Conservation (phyloP, 106 monocot species). For the Hemerocallis citrina region DNA sequence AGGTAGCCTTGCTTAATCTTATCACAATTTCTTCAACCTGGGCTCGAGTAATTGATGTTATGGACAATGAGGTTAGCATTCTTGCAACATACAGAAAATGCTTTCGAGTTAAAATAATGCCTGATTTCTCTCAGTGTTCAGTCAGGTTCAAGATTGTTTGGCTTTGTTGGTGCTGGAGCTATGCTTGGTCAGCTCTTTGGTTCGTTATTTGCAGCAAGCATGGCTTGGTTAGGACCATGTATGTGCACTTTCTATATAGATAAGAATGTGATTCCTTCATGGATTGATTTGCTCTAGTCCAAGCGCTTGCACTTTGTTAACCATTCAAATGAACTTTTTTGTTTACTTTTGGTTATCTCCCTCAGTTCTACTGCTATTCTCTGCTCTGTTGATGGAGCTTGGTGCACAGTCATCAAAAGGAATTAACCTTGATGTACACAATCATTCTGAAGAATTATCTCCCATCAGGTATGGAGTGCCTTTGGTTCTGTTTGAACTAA, state of each 20-base stretch:
- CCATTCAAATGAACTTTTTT: not conserved
- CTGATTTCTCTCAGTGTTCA: slow-evolving; percentile 37
- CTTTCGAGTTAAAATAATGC: not conserved
- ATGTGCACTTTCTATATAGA: slow-evolving; percentile 14
- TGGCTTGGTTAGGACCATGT: slow-evolving; percentile 98
- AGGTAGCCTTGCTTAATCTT: slow-evolving; percentile 98
- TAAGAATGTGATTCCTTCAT: slow-evolving; percentile 1
- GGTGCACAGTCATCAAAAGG: slow-evolving; percentile 91
- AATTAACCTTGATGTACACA: slow-evolving; percentile 41
- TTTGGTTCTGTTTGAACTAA: not conserved
- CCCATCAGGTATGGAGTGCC: slow-evolving; percentile 38
- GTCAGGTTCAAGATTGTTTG: slow-evolving; percentile 99
- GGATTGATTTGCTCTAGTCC: not conserved
- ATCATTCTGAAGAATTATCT: slow-evolving; percentile 41
- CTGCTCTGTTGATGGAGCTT: slow-evolving; percentile 91
- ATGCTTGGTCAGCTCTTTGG: slow-evolving; percentile 94
- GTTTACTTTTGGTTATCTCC: not conserved
- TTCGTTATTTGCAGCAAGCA: slow-evolving; percentile 88
- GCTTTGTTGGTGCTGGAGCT: slow-evolving; percentile 96
- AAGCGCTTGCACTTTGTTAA: too few relatives aligned
- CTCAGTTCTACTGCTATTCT: slow-evolving; percentile 74
- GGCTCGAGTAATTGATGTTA: slow-evolving; percentile 96
- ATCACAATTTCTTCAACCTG: slow-evolving; percentile 93
- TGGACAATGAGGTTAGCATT: slow-evolving; percentile 82
- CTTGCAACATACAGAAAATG: not conserved